Evolutionary conservation across 257 asterid species (phyloP).

Genomic region (Solanum chilense): DNA sequence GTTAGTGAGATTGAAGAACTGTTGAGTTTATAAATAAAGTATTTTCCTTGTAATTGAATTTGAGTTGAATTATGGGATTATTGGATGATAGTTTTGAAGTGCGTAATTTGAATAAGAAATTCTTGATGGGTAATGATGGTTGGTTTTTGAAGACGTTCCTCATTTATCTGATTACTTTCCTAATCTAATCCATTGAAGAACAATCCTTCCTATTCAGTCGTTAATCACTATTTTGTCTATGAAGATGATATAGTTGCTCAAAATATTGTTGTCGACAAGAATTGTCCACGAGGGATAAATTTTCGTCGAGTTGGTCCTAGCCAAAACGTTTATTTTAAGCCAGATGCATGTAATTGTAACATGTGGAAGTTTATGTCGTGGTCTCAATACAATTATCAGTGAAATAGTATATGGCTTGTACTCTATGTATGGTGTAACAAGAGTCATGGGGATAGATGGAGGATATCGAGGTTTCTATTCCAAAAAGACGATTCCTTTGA

Average conservation of each 20-base stretch:
- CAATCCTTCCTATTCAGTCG: slow-evolving; percentile 62
- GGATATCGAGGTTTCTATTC: not conserved
- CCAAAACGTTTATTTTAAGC: slow-evolving; percentile 60
- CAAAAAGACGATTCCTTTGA: not conserved
- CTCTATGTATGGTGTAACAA: slow-evolving; percentile 69
- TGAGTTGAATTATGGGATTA: not conserved
- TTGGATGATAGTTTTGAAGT: not conserved
- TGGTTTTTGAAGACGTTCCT: slow-evolving; percentile 56
- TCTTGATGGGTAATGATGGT: slow-evolving; percentile 29
- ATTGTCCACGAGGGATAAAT: slow-evolving; percentile 64
- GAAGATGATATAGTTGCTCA: slow-evolving; percentile 64
- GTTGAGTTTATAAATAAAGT: not conserved
- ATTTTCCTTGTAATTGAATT: too few species aligned
- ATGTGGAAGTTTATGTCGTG: slow-evolving; percentile 87
- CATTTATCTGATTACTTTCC: slow-evolving; percentile 51
- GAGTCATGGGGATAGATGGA: slow-evolving; percentile 69
- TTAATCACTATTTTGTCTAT: slow-evolving; percentile 78
- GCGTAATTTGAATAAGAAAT: not conserved
- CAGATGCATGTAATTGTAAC: slow-evolving; percentile 91
- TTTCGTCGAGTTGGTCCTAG: slow-evolving; percentile 95
- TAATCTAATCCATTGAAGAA: not conserved
- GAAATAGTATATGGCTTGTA: slow-evolving; percentile 65
- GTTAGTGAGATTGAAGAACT: not conserved
- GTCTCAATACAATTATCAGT: slow-evolving; percentile 17
- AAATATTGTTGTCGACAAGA: slow-evolving; percentile 73